phyloP scores from a whole-genome alignment of 345 rosid genomes.

The Geranium brycei region DNA sequence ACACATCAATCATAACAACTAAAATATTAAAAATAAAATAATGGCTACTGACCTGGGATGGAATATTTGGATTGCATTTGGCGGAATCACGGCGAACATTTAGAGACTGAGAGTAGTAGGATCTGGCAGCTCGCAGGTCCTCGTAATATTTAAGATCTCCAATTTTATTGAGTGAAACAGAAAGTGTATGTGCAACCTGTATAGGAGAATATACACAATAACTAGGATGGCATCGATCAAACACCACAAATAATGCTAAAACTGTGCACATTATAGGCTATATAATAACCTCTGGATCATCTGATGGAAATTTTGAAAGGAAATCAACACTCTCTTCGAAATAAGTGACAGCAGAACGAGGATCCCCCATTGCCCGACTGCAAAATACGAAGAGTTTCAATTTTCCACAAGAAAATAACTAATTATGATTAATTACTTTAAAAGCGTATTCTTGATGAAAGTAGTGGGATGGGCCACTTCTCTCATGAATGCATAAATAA shows the following conservation, averaged over 20 bases:
- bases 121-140: conserved; percentile 70
- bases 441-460: too few relatives aligned
- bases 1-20: too few relatives aligned
- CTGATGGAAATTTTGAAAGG: conserved; percentile 53
- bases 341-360: conserved; percentile 55
- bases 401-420: not conserved
- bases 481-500: too few relatives aligned
- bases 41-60: conserved; percentile 58
- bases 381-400: conserved; percentile 10
- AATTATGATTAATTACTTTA: too few relatives aligned
- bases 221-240: not conserved
- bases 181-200: conserved; percentile 80
- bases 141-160: conserved; percentile 93
- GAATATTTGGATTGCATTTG: conserved; percentile 35
- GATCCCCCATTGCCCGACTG: conserved; percentile 90
- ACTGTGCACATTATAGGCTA: not conserved
- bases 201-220: conserved; percentile 6
- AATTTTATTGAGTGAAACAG: conserved; percentile 90
- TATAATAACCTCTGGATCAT: conserved; percentile 65
- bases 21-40: too few relatives aligned
- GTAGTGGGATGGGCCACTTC: too few relatives aligned
- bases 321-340: conserved; percentile 86
- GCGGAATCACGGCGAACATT: conserved; percentile 68
- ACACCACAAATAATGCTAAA: not conserved
- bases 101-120: conserved; percentile 59